Evolutionary conservation across 2,329 filamentous ascomycete species (phyloP).

Genomic region (Colletotrichum lindemuthianum): DNA sequence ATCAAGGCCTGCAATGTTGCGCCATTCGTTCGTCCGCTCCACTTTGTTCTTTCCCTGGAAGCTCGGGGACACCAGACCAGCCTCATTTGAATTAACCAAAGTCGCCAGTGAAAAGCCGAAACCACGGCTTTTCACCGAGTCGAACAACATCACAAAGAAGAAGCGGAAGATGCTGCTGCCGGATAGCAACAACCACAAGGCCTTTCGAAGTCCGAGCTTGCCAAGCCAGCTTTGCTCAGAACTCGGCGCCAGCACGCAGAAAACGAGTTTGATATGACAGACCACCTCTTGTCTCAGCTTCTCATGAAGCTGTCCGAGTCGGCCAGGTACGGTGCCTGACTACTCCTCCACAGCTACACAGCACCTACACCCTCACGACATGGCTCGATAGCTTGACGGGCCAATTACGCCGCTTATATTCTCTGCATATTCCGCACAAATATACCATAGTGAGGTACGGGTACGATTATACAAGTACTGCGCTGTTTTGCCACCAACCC

Average conservation of each 20-base stretch:
- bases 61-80: slow-evolving; percentile 3
- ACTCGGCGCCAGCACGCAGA: background rate
- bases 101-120: slow-evolving; percentile 23
- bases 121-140: slow-evolving; percentile 32
- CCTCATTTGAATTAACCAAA: slow-evolving; percentile 25
- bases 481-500: background rate
- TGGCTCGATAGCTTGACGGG: background rate
- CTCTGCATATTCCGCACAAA: too few relatives aligned
- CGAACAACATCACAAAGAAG: slow-evolving; percentile 13
- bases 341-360: background rate
- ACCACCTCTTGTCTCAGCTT: slow-evolving; percentile 3
- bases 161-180: background rate
- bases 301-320: slow-evolving; percentile 1
- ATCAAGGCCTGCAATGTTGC: background rate
- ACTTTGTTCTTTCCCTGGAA: slow-evolving; percentile 9
- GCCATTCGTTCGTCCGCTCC: background rate
- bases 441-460: too few relatives aligned
- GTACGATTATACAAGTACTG: too few relatives aligned
- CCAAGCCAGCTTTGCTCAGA: slow-evolving; percentile 14
- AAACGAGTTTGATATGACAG: slow-evolving; percentile 2
- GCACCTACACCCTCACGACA: background rate
- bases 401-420: background rate
- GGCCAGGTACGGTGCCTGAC: background rate
- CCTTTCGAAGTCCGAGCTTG: background rate
- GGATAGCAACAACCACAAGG: too few relatives aligned